Evolutionary conservation across 2,329 filamentous ascomycete species (phyloP).

Genomic region (Nemania bipapillata): DNA sequence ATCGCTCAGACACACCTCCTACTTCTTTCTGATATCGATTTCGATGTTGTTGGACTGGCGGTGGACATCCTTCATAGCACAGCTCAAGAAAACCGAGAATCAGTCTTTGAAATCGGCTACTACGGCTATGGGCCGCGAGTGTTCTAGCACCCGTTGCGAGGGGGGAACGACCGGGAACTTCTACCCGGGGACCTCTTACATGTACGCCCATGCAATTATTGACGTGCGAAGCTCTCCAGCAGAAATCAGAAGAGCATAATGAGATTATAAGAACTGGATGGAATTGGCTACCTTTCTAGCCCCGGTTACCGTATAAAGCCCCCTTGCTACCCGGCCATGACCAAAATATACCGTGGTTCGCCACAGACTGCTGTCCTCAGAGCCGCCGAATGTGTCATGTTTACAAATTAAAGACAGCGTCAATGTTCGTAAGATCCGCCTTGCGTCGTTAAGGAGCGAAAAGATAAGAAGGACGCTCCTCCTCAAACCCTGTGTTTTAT

Average conservation of each 20-base stretch:
- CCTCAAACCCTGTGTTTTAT: slow-evolving; percentile 24
- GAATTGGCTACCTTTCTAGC: not conserved
- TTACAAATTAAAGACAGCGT: not conserved
- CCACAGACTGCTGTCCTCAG: not conserved
- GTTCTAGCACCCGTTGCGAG: too few relatives aligned
- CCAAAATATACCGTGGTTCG: not conserved
- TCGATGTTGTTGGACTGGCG: not conserved
- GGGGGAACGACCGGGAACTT: too few relatives aligned
- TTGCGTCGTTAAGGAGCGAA: too few relatives aligned
- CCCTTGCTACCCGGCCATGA: not conserved
- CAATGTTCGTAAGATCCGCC: not conserved
- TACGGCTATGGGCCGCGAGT: slow-evolving; percentile 32
- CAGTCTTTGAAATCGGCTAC: slow-evolving; percentile 33
- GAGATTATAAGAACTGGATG: not conserved
- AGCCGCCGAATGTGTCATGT: too few relatives aligned
- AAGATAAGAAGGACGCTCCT: not conserved
- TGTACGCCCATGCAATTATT: slow-evolving; percentile 29
- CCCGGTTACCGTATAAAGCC: not conserved
- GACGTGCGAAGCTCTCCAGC: slow-evolving; percentile 26
- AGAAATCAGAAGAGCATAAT: not conserved
- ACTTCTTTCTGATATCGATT: not conserved
- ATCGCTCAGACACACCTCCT: not conserved
- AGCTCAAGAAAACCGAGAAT: slow-evolving; percentile 28
- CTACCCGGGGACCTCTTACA: too few relatives aligned
- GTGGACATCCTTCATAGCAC: slow-evolving; percentile 1